These are phyloP conservation scores for Hemisphaericaspora xylanilytica DNA, from an alignment of 1,139 yeast genomes.

Conservation along the genomic window DNA sequence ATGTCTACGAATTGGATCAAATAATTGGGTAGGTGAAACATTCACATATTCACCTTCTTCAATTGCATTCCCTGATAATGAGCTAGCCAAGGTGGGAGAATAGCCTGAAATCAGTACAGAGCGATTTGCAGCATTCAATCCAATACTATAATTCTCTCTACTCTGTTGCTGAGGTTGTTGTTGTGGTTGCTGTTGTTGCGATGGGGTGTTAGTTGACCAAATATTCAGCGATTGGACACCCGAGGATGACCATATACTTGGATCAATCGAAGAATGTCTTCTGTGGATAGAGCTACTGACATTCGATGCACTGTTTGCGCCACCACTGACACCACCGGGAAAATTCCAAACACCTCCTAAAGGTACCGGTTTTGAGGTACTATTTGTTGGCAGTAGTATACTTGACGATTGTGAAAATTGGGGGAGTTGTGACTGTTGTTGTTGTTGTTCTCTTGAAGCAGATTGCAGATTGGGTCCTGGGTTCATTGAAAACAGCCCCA, in stretches of 20 bases:
- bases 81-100: constrained; percentile 9
- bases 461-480: too few species aligned
- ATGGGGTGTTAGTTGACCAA: neutral
- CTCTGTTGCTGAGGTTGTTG: constrained; percentile 1
- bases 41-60: constrained; percentile 1
- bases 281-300: neutral
- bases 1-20: constrained; percentile 22
- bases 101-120: constrained; percentile 14
- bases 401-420: neutral
- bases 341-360: constrained; percentile 4
- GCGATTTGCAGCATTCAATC: constrained; percentile 8
- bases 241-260: constrained; percentile 4
- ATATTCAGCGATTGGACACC: constrained; percentile 2
- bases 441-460: too few species aligned
- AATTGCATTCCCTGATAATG: neutral
- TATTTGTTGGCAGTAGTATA: neutral
- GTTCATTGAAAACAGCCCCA: neutral
- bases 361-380: neutral
- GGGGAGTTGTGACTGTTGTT: constrained; percentile 2
- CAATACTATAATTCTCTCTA: constrained; percentile 10
- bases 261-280: constrained; percentile 5
- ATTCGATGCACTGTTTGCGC: too few species aligned
- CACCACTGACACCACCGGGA: neutral
- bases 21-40: constrained; percentile 10
- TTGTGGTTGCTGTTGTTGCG: constrained; percentile 4